Evolutionary conservation across 2,329 filamentous ascomycete species (phyloP).

Genomic region (Xylaria sp.): DNA sequence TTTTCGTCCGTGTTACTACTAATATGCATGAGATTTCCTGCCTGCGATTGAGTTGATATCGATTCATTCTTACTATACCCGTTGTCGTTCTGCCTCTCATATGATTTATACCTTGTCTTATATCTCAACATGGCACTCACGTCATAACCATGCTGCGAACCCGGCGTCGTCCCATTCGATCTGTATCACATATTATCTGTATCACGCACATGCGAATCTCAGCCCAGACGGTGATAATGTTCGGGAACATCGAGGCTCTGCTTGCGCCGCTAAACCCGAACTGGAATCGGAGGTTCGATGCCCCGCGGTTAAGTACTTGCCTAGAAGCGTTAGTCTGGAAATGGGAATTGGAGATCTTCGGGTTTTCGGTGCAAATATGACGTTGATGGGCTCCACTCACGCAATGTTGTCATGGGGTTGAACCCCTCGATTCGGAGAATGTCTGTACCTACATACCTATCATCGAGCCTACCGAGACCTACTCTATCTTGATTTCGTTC

Average conservation of each 20-base stretch:
- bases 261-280: neutral
- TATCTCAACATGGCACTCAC: too few relatives aligned
- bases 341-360: neutral
- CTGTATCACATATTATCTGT: too few relatives aligned
- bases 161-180: too few relatives aligned
- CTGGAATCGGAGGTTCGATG: neutral
- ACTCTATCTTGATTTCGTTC: too few relatives aligned
- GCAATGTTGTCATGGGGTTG: too few relatives aligned
- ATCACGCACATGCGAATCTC: too few relatives aligned
- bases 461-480: too few relatives aligned
- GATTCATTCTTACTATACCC: neutral
- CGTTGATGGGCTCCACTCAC: neutral
- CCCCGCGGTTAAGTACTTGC: neutral
- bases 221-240: too few relatives aligned
- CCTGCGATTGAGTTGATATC: neutral
- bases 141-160: too few relatives aligned
- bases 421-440: too few relatives aligned
- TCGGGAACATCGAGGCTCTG: too few relatives aligned
- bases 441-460: too few relatives aligned
- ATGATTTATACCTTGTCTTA: neutral
- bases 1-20: neutral
- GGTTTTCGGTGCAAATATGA: neutral
- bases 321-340: neutral
- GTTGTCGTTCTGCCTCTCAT: neutral
- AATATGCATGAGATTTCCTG: neutral